Conservation (phyloP, 73 alveolate species). For the Paramecium biaurelia region DNA sequence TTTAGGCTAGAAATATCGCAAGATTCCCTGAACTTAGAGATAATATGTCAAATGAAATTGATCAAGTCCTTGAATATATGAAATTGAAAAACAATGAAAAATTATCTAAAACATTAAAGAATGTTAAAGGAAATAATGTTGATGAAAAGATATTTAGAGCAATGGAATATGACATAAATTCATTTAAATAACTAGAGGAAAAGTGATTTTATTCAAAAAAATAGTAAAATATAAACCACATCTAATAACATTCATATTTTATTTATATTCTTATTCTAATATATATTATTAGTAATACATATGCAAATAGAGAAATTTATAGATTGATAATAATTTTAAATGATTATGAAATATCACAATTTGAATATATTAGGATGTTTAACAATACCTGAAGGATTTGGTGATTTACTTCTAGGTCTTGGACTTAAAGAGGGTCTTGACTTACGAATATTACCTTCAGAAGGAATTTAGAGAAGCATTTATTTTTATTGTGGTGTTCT, state of each 20-base stretch:
- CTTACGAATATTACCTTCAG: neutral
- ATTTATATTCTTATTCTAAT: too few species aligned
- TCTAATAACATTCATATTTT: too few species aligned
- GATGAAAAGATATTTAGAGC: constrained; percentile 13
- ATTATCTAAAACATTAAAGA: neutral
- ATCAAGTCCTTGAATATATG: neutral
- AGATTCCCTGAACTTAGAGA: neutral
- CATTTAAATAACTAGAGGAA: neutral
- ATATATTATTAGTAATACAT: too few species aligned
- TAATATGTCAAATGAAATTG: neutral
- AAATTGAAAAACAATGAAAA: neutral
- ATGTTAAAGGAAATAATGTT: constrained; percentile 17
- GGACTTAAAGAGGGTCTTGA: neutral
- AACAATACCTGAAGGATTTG: neutral
- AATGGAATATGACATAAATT: neutral
- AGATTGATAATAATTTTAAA: neutral
- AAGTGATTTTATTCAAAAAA: neutral
- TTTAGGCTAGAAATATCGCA: neutral
- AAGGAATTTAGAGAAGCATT: neutral
- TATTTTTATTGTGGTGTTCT: constrained; percentile 17
- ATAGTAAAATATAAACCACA: neutral
- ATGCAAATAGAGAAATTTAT: too few species aligned
- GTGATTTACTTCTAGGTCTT: neutral
- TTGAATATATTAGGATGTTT: neutral
- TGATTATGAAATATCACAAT: neutral